Conservation (phyloP, 352 stramenopile genomes). For the Phytophthora agathidicida region DNA sequence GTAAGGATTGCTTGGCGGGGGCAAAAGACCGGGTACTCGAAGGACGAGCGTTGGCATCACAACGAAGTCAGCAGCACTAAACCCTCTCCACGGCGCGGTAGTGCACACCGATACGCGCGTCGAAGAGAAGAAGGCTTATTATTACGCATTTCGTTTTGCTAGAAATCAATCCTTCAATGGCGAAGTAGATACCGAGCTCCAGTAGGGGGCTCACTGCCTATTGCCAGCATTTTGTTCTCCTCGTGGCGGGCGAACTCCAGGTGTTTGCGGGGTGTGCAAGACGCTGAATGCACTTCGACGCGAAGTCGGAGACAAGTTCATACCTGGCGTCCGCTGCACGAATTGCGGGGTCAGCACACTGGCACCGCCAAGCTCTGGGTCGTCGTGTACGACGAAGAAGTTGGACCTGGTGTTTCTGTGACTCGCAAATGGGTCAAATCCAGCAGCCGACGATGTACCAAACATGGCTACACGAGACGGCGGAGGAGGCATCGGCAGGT, state of each 20-base stretch:
- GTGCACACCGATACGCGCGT: too few species aligned
- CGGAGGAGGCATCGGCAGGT: constrained; percentile 49
- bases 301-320: constrained; percentile 20
- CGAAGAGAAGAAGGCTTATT: constrained; percentile 1
- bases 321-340: constrained; percentile 5
- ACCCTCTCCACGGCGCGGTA: too few species aligned
- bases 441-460: constrained; percentile 47
- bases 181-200: too few species aligned
- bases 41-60: too few species aligned
- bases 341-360: constrained; percentile 43
- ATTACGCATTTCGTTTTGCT: constrained; percentile 8
- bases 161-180: too few species aligned
- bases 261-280: constrained; percentile 6
- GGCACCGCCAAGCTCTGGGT: constrained; percentile 28
- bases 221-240: constrained; percentile 1
- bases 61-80: too few species aligned
- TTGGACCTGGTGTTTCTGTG: constrained; percentile 38
- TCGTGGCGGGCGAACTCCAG: background rate
- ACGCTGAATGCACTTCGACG: constrained; percentile 14
- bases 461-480: constrained; percentile 73
- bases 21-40: too few species aligned
- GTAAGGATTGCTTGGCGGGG: too few species aligned
- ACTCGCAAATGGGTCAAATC: constrained; percentile 54
- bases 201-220: too few species aligned
- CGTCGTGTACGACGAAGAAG: constrained; percentile 59